Evolutionary conservation across 2,329 filamentous ascomycete genomes (phyloP).

Genomic region (Verticillium albo-atrum): DNA sequence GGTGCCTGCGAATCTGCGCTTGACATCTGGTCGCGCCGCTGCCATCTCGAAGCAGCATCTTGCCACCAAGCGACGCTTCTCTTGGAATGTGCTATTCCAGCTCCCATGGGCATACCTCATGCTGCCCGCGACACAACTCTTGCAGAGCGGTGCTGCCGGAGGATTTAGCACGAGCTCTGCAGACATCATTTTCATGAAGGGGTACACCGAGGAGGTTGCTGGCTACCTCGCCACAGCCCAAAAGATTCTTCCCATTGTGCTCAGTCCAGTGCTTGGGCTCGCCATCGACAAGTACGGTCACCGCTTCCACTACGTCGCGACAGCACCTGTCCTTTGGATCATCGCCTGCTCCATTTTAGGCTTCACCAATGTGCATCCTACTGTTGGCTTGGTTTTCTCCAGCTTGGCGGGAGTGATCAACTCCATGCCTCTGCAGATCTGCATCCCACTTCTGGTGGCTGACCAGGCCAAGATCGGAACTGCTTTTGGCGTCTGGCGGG

Average conservation of each 20-base stretch:
- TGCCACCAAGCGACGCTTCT: constrained; percentile 10
- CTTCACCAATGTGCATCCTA: constrained; percentile 15
- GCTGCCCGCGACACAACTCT: constrained; percentile 15
- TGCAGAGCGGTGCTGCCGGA: constrained; percentile 15
- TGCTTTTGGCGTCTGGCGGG: constrained; percentile 16
- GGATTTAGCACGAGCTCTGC: constrained; percentile 15
- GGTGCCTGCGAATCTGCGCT: constrained; percentile 6
- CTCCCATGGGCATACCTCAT: constrained; percentile 17
- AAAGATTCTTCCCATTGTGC: constrained; percentile 14
- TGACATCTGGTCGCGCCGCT: constrained; percentile 10
- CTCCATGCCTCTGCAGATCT: constrained; percentile 16
- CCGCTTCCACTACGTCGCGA: constrained; percentile 16
- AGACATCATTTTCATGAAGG: constrained; percentile 18
- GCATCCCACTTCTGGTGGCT: constrained; percentile 17
- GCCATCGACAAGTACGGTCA: constrained; percentile 17
- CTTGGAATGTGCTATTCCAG: constrained; percentile 11
- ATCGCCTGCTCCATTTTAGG: constrained; percentile 15
- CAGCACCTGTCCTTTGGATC: constrained; percentile 15
- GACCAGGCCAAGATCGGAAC: constrained; percentile 19
- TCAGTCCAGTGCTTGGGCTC: constrained; percentile 12
- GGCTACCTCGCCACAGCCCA: constrained; percentile 17
- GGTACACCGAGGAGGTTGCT: constrained; percentile 15
- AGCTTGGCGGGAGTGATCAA: constrained; percentile 15
- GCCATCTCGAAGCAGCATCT: constrained; percentile 8
- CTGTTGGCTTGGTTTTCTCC: constrained; percentile 14